These are phyloP conservation scores for Inga oerstediana DNA, from an alignment of 306 rosid species.

Conservation along the genomic window DNA sequence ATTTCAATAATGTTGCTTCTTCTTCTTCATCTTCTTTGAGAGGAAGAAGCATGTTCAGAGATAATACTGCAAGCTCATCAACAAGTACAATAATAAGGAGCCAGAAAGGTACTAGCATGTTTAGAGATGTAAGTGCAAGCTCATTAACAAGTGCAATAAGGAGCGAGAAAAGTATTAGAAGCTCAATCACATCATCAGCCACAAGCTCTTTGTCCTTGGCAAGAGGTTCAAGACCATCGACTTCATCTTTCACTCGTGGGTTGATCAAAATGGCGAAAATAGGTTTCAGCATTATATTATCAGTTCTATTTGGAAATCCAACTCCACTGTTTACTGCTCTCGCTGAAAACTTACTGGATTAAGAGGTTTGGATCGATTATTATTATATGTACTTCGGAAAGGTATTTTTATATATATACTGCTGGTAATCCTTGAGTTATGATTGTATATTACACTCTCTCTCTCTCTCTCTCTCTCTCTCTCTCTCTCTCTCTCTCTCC, in stretches of 20 bases:
- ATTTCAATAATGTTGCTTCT: background rate
- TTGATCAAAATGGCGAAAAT: background rate
- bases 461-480: too few relatives aligned
- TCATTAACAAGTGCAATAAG: background rate
- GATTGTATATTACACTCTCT: too few relatives aligned
- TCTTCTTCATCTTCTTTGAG: background rate
- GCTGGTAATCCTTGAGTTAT: too few relatives aligned
- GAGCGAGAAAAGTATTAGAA: background rate
- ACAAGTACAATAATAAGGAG: too few relatives aligned
- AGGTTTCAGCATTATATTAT: background rate
- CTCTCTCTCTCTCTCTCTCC: too few relatives aligned
- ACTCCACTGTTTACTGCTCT: too few relatives aligned
- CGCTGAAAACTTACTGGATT: too few relatives aligned
- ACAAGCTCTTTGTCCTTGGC: background rate
- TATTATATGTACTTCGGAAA: too few relatives aligned
- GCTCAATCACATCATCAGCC: background rate
- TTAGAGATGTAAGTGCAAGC: background rate
- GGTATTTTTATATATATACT: too few relatives aligned
- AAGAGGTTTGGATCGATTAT: too few relatives aligned
- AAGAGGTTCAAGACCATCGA: background rate
- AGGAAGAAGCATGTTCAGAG: background rate
- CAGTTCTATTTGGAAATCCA: background rate
- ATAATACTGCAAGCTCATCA: background rate
- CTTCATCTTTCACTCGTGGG: background rate
- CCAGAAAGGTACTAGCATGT: background rate